A percentile compares a stretch with the other conserved stretches of the same genome.
These are phyloP conservation scores for Axilococcus clingmanii DNA, from an alignment of 139 green algal genomes.

Conservation along the genomic window DNA sequence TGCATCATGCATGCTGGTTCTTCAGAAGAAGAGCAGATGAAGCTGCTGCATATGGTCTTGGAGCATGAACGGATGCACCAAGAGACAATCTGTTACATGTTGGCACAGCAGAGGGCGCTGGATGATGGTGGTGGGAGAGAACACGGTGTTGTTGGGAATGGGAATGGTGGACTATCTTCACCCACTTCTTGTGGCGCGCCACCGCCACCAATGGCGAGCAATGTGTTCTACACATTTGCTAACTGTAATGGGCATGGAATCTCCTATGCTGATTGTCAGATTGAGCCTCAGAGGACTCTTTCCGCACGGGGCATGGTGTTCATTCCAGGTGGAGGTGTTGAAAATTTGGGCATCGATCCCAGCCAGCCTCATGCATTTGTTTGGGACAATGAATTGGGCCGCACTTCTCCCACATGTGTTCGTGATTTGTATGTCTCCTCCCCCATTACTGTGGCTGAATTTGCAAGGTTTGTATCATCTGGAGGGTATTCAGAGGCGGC, in stretches of 20 bases:
- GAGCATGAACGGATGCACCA: conserved; percentile 55
- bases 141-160: too few relatives aligned
- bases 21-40: conserved; percentile 5
- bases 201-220: background rate
- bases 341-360: conserved; percentile 17
- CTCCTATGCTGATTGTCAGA: background rate
- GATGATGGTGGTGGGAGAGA: background rate
- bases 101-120: conserved; percentile 28
- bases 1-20: too few relatives aligned
- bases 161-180: too few relatives aligned
- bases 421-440: conserved; percentile 12
- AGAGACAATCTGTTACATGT: conserved; percentile 58
- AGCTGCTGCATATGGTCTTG: conserved; percentile 20
- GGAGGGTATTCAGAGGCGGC: conserved; percentile 29
- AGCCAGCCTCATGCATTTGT: conserved; percentile 24
- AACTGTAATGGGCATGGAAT: too few relatives aligned
- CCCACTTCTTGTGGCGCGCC: background rate
- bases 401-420: background rate
- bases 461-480: conserved; percentile 28
- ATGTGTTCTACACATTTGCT: background rate
- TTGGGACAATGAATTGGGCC: conserved; percentile 54
- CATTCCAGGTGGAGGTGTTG: background rate
- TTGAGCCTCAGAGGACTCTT: too few relatives aligned
- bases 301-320: background rate
- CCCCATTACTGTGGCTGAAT: conserved; percentile 46